These are phyloP conservation scores for Cladosporium sp. DNA, from an alignment of 2,329 filamentous ascomycete species.

Conservation along the genomic window DNA sequence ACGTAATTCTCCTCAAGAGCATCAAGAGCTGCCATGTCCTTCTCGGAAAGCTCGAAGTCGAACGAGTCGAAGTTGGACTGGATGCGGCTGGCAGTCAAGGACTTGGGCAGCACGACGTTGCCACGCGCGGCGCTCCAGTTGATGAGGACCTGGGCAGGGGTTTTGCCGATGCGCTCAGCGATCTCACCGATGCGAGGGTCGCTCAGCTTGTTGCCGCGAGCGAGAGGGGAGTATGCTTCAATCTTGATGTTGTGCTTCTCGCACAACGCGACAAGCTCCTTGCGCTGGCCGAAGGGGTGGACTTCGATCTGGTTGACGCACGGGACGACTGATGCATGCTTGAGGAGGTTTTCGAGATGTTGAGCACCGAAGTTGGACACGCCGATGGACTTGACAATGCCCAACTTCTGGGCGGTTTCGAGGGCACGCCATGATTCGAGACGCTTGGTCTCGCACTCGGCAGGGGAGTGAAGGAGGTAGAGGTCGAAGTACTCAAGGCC, in stretches of 20 bases:
- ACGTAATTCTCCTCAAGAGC: conserved; percentile 11
- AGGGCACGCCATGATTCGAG: conserved; percentile 62
- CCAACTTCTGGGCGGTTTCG: conserved; percentile 54
- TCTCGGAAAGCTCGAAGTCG: conserved; percentile 46
- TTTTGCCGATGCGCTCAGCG: conserved; percentile 45
- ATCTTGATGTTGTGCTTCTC: conserved; percentile 56
- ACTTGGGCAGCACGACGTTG: conserved; percentile 50
- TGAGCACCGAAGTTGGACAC: conserved; percentile 68
- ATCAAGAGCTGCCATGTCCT: conserved; percentile 7
- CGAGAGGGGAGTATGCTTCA: conserved; percentile 60
- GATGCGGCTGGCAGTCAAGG: conserved; percentile 60
- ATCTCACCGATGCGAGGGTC: conserved; percentile 43
- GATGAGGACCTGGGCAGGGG: conserved; percentile 42
- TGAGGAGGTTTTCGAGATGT: conserved; percentile 45
- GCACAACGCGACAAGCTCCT: conserved; percentile 38
- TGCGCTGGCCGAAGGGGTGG: conserved; percentile 32
- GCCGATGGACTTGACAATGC: conserved; percentile 65
- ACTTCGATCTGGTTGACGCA: conserved; percentile 46
- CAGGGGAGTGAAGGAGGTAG: conserved; percentile 44
- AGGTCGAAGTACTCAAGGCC: conserved; percentile 40
- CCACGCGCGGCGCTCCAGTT: conserved; percentile 47
- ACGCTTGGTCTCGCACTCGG: conserved; percentile 54
- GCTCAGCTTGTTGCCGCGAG: conserved; percentile 44
- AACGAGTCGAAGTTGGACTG: conserved; percentile 65
- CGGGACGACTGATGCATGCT: conserved; percentile 56